phyloP scores from a whole-genome alignment of 2,329 filamentous ascomycete species.

The Stemphylium vesicarium region DNA sequence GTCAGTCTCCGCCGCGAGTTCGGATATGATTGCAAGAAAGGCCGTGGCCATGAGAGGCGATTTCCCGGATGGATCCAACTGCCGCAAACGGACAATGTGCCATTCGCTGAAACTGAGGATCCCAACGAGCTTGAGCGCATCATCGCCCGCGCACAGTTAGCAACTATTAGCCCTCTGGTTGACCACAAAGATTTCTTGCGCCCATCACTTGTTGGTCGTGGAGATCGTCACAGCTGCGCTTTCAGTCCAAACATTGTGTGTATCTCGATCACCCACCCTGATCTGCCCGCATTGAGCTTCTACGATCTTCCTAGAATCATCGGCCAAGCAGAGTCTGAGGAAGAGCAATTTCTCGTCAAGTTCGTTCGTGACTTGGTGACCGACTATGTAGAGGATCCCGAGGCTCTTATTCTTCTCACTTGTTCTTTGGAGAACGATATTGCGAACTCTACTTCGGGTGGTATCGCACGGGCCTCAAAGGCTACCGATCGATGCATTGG shows the following conservation, averaged over 20 bases:
- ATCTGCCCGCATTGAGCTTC: slow-evolving; percentile 76
- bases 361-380: slow-evolving; percentile 75
- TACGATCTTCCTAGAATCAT: slow-evolving; percentile 88
- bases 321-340: slow-evolving; percentile 64
- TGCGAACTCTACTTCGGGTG: slow-evolving; percentile 74
- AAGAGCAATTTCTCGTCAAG: slow-evolving; percentile 62
- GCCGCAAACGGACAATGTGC: slow-evolving; percentile 50
- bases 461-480: slow-evolving; percentile 52
- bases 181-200: slow-evolving; percentile 53
- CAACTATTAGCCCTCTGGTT: slow-evolving; percentile 71
- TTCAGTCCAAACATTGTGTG: slow-evolving; percentile 85
- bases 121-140: slow-evolving; percentile 70
- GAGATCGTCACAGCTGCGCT: slow-evolving; percentile 58
- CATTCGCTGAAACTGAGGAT: slow-evolving; percentile 69
- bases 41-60: slow-evolving; percentile 52
- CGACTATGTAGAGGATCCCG: slow-evolving; percentile 71
- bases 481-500: slow-evolving; percentile 54
- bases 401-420: slow-evolving; percentile 78
- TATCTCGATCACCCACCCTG: slow-evolving; percentile 75
- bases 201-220: slow-evolving; percentile 1
- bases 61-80: slow-evolving; percentile 69
- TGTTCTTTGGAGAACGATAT: slow-evolving; percentile 80
- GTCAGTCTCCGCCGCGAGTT: slow-evolving; percentile 73
- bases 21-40: slow-evolving; percentile 51
- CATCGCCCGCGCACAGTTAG: slow-evolving; percentile 76